Evolutionary conservation across 805 yeast genomes (phyloP).

Genomic region (Candida schatavii): DNA sequence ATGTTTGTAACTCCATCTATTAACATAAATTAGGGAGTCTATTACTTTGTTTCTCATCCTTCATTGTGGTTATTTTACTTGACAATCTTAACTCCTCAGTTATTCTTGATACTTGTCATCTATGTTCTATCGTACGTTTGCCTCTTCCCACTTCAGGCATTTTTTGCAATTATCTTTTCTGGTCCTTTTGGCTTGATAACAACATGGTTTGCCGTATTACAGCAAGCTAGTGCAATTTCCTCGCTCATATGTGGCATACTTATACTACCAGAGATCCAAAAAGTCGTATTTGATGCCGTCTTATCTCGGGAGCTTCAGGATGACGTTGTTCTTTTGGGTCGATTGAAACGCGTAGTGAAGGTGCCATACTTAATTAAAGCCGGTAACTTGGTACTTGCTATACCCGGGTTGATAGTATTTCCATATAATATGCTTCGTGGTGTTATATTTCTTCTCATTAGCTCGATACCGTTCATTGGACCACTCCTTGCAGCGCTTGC

Average conservation of each 20-base stretch:
- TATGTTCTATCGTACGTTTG: conserved; percentile 33
- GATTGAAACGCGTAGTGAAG: conserved; percentile 26
- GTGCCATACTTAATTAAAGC: conserved; percentile 30
- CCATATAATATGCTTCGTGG: conserved; percentile 41
- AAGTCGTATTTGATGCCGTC: conserved; percentile 46
- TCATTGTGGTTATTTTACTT: conserved; percentile 46
- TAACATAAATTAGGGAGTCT: conserved; percentile 31
- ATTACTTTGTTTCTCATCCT: conserved; percentile 39
- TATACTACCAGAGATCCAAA: conserved; percentile 48
- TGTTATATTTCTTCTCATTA: conserved; percentile 33
- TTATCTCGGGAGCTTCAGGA: conserved; percentile 44
- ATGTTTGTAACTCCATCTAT: conserved; percentile 2
- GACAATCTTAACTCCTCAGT: conserved; percentile 45
- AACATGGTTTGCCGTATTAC: conserved; percentile 44
- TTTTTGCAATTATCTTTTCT: conserved; percentile 37
- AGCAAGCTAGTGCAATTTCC: conserved; percentile 41
- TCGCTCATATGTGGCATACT: conserved; percentile 39
- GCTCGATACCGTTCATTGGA: conserved; percentile 57
- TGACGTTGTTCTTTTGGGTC: conserved; percentile 41
- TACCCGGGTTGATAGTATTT: conserved; percentile 37
- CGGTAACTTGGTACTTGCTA: conserved; percentile 23
- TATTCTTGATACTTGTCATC: conserved; percentile 34
- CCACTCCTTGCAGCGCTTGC: conserved; percentile 50
- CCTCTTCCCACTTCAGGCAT: conserved; percentile 46
- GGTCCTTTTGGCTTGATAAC: conserved; percentile 52